Evolutionary conservation across 345 rosid genomes (phyloP), one percentile per base, ranked within the genome.

Genomic region (Clarkia xantiana): DNA sequence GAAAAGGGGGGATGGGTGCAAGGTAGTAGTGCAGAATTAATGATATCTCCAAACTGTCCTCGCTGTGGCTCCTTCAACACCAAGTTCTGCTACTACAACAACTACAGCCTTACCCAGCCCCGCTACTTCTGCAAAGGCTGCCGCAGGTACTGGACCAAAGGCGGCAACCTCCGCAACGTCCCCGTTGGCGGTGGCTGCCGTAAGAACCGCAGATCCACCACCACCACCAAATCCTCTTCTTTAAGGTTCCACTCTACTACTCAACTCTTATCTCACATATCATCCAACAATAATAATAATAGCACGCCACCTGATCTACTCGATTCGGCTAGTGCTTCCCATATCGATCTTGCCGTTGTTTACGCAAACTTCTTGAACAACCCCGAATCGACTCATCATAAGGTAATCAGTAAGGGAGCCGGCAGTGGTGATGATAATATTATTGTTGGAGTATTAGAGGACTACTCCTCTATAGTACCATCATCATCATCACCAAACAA

Each of bases 101-200:
- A 79, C 60, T 79, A 79, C 59, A 79, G 86, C 76, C 62, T 76
- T 41, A 69, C 78, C 11, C 82, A 79, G 40, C 86, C 82, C 0
- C 51, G 86, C 39, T 79, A 79, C 67, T 79, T 79, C 53, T 80
- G 86, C 67, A 80, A 80, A 47, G 78, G 76, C 50, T 80, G 82
- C 34, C 54, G 82, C 51, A 65, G 86, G 60, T 76, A 80, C 36
- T 80, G 86, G 86, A 80, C 86, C 20, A 74, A 70, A 64, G 82
- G 82, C 0, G 82, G 86, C 12, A 74, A 82, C 5, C 69, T 76
- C 4, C 19, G 82, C 52, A 80, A 74, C 25, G 75, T 80, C 8
- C 86, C 86, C 0, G 62, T 80, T 0, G 86, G 86, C 0, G 82
- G 86, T 0, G 82, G 82, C 15, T 74, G 82, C 52, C 55, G 86